Conservation (phyloP, 23 red algal genomes). For the Agarophyton chilense region DNA sequence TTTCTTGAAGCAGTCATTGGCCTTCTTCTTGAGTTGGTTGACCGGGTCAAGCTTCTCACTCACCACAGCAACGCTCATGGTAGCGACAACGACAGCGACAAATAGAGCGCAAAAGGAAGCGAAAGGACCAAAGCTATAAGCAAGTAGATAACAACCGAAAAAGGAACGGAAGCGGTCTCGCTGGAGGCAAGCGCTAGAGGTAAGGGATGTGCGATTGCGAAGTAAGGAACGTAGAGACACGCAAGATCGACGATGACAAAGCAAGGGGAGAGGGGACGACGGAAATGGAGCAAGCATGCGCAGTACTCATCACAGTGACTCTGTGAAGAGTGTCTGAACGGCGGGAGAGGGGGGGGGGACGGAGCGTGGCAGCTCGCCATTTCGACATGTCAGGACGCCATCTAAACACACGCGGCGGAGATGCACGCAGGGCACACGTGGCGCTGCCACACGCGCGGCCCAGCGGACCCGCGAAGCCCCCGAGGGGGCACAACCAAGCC, state of each 20-base stretch:
- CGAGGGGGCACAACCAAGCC: not conserved
- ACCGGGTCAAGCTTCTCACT: not conserved
- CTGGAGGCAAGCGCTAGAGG: too few species aligned
- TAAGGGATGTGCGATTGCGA: too few species aligned
- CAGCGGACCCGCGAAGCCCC: not conserved
- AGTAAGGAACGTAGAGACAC: too few species aligned
- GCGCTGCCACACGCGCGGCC: not conserved
- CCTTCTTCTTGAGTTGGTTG: slow-evolving; percentile 35
- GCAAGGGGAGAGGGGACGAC: too few species aligned
- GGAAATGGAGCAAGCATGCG: too few species aligned
- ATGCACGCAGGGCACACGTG: not conserved
- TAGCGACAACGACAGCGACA: not conserved
- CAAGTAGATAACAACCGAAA: too few species aligned
- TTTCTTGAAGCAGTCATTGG: slow-evolving; percentile 53
- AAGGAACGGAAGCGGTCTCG: too few species aligned
- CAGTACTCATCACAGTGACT: too few species aligned
- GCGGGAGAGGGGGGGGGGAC: not conserved
- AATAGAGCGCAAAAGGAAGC: not conserved
- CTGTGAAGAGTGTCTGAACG: too few species aligned
- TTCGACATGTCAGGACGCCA: not conserved
- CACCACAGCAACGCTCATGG: not conserved
- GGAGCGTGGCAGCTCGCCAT: not conserved
- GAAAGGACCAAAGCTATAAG: not conserved
- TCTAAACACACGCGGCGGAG: not conserved
- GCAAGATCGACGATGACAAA: too few species aligned